Evolutionary conservation across 2,329 filamentous ascomycete species (phyloP).

Genomic region (Purpureocillium takamizusanense): DNA sequence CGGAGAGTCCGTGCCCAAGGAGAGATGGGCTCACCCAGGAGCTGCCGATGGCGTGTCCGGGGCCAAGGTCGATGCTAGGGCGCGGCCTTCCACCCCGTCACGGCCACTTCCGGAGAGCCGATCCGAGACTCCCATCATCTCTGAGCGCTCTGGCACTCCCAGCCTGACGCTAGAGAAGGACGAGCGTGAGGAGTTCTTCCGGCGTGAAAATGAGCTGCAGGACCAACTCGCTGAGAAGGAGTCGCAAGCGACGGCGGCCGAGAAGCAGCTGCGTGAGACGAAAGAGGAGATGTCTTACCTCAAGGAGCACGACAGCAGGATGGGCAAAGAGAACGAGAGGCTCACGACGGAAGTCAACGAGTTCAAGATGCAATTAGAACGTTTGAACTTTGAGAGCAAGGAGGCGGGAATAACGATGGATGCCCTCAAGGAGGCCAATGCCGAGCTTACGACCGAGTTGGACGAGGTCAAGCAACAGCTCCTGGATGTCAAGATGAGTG

Average conservation of each 20-base stretch:
- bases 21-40: conserved; percentile 70
- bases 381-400: conserved; percentile 90
- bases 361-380: conserved; percentile 93
- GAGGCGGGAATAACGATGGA: conserved; percentile 98
- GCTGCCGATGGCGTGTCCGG: conserved; percentile 34
- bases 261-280: conserved; percentile 71
- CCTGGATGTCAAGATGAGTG: conserved; percentile 90
- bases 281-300: conserved; percentile 80
- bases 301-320: conserved; percentile 76
- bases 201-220: conserved; percentile 92
- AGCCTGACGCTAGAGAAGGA: conserved; percentile 88
- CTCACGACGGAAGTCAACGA: conserved; percentile 82
- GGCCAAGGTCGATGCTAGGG: conserved; percentile 32
- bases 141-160: conserved; percentile 80
- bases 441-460: conserved; percentile 82
- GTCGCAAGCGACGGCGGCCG: conserved; percentile 65
- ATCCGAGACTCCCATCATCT: conserved; percentile 54
- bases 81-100: conserved; percentile 44
- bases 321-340: conserved; percentile 83
- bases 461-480: conserved; percentile 96
- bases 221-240: conserved; percentile 94
- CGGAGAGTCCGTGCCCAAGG: conserved; percentile 81
- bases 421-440: conserved; percentile 88
- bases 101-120: conserved; percentile 47
- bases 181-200: conserved; percentile 90